Base-by-base conservation (phyloP, 306 rosid species). In the apple (Malus domestica) region DNA sequence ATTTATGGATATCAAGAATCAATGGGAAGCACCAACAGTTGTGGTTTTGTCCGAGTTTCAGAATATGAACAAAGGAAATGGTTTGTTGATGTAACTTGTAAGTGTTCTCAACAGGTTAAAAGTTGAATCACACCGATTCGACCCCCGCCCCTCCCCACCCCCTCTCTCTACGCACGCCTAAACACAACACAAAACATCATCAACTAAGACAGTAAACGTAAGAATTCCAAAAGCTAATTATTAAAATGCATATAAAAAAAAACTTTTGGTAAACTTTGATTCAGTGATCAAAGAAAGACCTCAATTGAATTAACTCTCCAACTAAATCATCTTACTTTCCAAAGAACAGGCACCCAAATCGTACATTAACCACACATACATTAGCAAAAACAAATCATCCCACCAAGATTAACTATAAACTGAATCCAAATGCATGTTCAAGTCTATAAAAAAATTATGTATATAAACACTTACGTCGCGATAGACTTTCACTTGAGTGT, bases 401-500 rank as follows among this genome's bases (percentile, higher is more conserved):
- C 66, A 33, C 8, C 68, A 64, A 32, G 68, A 64, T 64, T 38
- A 35, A 8, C 55, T 0, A 18, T 8, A 40, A 42, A 67, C 25
- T 6, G 52, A 60, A 40, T 61, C 45, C 20, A 60, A 44, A 73
- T 60, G 44, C 58, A 9, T 16, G 22, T 12, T 44, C 29, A 73
- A 73, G 27, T 16, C 7, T 23, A 35, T 33, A 22, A 72, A 38
- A 19, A 72, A n/a, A 15, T 59, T 46, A 57, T 16, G 20, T 46
- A 57, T 16, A 27, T 0, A 75, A 67, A 64, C 76, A 88, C 99
- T 90, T 83, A 93, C 99, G 73, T 93, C 89, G 5, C 93, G 90
- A 80, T 90, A 92, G 70, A 88, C 89, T 83, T 87, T 87, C 52
- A 96, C 98, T 85, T 96, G 99, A 4, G 90, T 85, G 77, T 96